A percentile compares a stretch with the other conserved stretches of the same genome.
phyloP scores from a whole-genome alignment of 148 eudicot genomes.

The Cornus suecica region DNA sequence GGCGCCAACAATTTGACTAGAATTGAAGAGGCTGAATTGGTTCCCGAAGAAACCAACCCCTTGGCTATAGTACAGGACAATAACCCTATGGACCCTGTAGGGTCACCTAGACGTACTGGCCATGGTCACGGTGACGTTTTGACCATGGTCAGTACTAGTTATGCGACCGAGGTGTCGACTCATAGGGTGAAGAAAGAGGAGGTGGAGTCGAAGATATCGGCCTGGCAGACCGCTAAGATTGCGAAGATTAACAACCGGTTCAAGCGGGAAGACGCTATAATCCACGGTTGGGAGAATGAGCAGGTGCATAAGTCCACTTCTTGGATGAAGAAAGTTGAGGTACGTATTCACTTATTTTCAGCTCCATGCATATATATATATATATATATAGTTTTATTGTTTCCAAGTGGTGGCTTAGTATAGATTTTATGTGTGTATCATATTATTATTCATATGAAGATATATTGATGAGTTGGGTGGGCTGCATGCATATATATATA shows the following conservation, averaged over 20 bases:
- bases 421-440: too few relatives aligned
- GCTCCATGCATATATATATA: not conserved
- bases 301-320: conserved; percentile 77
- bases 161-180: conserved; percentile 29
- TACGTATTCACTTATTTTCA: conserved; percentile 14
- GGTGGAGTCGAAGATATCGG: conserved; percentile 79
- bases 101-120: conserved; percentile 22
- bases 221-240: conserved; percentile 91
- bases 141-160: conserved; percentile 8
- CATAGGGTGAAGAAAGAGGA: conserved; percentile 87
- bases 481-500: not conserved
- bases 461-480: too few relatives aligned
- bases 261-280: conserved; percentile 85
- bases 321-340: conserved; percentile 95
- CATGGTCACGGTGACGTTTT: not conserved
- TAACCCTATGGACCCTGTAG: conserved; percentile 29
- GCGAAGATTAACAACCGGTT: conserved; percentile 82
- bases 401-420: too few relatives aligned
- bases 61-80: conserved; percentile 78
- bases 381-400: too few relatives aligned
- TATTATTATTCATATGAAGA: too few relatives aligned
- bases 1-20: conserved; percentile 36
- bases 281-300: conserved; percentile 84
- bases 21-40: conserved; percentile 62
- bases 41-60: conserved; percentile 56